Base-by-base conservation (phyloP, 768 basidiomycete species). In the Suillus ampliporus region DNA sequence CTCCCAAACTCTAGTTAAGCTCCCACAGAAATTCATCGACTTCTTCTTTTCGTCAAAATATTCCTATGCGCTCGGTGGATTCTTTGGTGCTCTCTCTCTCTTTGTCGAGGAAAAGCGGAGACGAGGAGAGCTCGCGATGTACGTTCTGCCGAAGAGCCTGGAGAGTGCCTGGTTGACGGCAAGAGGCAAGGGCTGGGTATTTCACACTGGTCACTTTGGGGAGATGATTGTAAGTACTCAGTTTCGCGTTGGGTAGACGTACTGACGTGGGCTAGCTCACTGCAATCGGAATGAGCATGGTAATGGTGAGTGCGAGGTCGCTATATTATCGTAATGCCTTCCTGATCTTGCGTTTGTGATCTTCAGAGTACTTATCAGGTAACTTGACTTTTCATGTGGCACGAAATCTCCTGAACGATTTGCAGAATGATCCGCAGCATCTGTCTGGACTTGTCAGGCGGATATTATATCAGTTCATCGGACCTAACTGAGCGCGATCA, bases 51-150 rank as follows among this genome's bases (percentile, higher is more conserved):
- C 86, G 15, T 88, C 89, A 44, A 92, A 88, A 68, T 81, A 80
- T 41, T 87, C 89, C 28, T 95, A 89, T 76, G 93, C 86, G 84
- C 38, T 93, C 3, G 82, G 86, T 3, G 95, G 95, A 0, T 80
- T 93, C 47, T 75, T 88, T 8, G 81, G 90, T 11, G 94, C 93
- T 14, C 68, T 97, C 13, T 83, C 93, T 9, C 77, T 99, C 53
- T 86, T 97, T 61, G 84, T 96, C 4, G 97, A 99, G 70, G 95
- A 94, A 71, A 89, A 86, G 78, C 84, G 89, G 69, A 82, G 97
- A n/a, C 84, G 95, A 5, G 91, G 86, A 1, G 97, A 99, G 77
- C 79, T 98, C 65, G 94, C 95, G 64, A 93, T 95, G 94, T 95
- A 91, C 72, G 90, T 89, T 2, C 77, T 98, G 28, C 97, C 97